Evolutionary conservation across 257 asterid genomes (phyloP).

Genomic region (Gynochthodes officinalis): DNA sequence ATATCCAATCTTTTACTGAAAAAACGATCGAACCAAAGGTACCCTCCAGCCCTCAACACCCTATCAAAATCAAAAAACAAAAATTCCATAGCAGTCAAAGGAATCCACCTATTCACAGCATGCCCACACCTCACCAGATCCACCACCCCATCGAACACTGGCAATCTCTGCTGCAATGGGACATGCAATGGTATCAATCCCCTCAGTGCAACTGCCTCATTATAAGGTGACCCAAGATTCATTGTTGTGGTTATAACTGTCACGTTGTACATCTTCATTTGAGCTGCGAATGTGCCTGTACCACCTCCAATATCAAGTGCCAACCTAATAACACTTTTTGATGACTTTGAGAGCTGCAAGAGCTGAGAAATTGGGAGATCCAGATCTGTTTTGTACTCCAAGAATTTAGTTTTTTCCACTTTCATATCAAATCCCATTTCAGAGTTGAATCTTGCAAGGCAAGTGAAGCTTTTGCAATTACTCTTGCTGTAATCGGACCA

Average conservation of each 20-base stretch:
- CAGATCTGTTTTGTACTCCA: slow-evolving; percentile 65
- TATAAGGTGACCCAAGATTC: slow-evolving; percentile 88
- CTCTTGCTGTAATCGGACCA: slow-evolving; percentile 44
- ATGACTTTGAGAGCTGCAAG: slow-evolving; percentile 48
- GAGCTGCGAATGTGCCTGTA: slow-evolving; percentile 89
- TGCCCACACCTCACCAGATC: slow-evolving; percentile 94
- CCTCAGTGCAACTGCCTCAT: slow-evolving; percentile 73
- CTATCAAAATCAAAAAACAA: slow-evolving; percentile 85
- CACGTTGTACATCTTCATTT: slow-evolving; percentile 79
- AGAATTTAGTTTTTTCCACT: slow-evolving; percentile 53
- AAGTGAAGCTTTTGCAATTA: slow-evolving; percentile 68
- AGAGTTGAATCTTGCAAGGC: slow-evolving; percentile 55
- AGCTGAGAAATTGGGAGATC: slow-evolving; percentile 86
- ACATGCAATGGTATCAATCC: slow-evolving; percentile 83
- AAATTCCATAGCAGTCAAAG: slow-evolving; percentile 64
- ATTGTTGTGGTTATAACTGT: slow-evolving; percentile 82
- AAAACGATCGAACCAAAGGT: slow-evolving; percentile 75
- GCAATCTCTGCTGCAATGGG: slow-evolving; percentile 93
- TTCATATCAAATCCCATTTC: slow-evolving; percentile 79
- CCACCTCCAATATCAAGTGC: slow-evolving; percentile 92
- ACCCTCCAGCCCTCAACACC: slow-evolving; percentile 88
- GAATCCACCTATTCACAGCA: slow-evolving; percentile 95
- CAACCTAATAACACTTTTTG: slow-evolving; percentile 50
- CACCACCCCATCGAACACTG: slow-evolving; percentile 82
- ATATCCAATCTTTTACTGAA: slow-evolving; percentile 81